Evolutionary conservation across 805 yeast genomes (phyloP), one percentile per base, ranked within the genome.

Genomic region (Clavispora fructus): DNA sequence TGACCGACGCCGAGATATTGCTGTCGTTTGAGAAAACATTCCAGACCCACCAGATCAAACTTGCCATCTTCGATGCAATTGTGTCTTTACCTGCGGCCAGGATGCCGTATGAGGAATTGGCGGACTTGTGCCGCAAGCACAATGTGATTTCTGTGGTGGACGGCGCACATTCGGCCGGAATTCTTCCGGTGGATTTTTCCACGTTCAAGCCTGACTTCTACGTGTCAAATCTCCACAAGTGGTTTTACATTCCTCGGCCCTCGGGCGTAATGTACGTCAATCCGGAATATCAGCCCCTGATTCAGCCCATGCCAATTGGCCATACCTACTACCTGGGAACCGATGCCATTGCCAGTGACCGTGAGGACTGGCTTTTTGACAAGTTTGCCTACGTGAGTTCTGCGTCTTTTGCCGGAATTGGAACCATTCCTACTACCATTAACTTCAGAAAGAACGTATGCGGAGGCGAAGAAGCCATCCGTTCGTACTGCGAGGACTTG

Each of bases 81-180:
- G 60, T 77, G 19, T 82, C 88, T 0, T 71, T 75, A 78, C 91
- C 91, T 2, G 82, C 82, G 12, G 74, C 74, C 7, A 55, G 61
- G 14, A 53, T 83, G 16, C 90, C 91, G 1, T 83, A 72, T 59
- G 72, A 74, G 47, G 55, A 65, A 42, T 51, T 84, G 40, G 67
- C 71, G 3, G 49, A 56, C 8, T 52, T 76, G 35, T 78, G 87
- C 50, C 58, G 64, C 13, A 60, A 73, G 42, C 63, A 76, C 41
- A 59, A 62, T 7, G 75, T 77, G 3, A 48, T 80, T 33, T 77
- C 85, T 5, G 60, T 81, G 33, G 72, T 84, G 23, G 90, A 84
- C 58, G 90, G 85, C 13, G 90, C 90, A 8, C 90, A 84, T 54
- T 75, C 79, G 0, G 69, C 78, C 33, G 90, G 90, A 0, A 60